Conservation (phyloP, 2,329 filamentous ascomycete species). For the Leptographium wingfieldii region DNA sequence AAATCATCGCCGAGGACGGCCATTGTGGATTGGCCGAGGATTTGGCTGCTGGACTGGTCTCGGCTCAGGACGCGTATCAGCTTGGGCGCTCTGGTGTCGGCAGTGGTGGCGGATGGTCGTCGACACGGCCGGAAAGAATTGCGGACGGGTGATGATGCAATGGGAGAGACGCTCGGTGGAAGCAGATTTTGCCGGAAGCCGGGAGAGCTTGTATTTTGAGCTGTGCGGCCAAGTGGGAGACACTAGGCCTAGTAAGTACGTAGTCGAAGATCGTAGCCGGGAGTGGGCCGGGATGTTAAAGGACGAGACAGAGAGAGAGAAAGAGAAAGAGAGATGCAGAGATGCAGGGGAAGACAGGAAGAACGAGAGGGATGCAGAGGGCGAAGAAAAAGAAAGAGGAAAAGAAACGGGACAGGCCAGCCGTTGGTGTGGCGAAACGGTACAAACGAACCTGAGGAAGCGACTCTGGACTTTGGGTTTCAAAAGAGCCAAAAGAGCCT, state of each 20-base stretch:
- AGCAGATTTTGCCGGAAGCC: not conserved
- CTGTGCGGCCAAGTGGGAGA: not conserved
- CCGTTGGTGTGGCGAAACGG: no score
- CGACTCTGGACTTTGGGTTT: not conserved
- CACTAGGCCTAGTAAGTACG: not conserved
- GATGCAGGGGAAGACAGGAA: not conserved
- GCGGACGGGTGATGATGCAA: not conserved
- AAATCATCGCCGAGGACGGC: slow-evolving; percentile 91
- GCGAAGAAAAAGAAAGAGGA: not conserved
- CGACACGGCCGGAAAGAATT: not conserved
- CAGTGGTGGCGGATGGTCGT: not conserved
- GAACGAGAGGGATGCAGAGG: not conserved
- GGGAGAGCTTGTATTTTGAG: slow-evolving; percentile 1
- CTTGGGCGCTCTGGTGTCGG: not conserved
- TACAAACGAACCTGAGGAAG: no score
- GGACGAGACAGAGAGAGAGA: not conserved
- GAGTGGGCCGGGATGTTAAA: not conserved
- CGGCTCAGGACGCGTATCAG: not conserved
- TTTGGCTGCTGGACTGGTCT: not conserved
- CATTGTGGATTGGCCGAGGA: slow-evolving; percentile 40
- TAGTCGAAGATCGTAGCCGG: slow-evolving; percentile 1
- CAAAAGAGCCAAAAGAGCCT: no score
- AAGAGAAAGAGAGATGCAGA: not conserved
- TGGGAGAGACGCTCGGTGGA: not conserved
- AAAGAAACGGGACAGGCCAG: not conserved